These are phyloP conservation scores for Calocera cornea DNA, from an alignment of 768 basidiomycete genomes.

Conservation along the genomic window DNA sequence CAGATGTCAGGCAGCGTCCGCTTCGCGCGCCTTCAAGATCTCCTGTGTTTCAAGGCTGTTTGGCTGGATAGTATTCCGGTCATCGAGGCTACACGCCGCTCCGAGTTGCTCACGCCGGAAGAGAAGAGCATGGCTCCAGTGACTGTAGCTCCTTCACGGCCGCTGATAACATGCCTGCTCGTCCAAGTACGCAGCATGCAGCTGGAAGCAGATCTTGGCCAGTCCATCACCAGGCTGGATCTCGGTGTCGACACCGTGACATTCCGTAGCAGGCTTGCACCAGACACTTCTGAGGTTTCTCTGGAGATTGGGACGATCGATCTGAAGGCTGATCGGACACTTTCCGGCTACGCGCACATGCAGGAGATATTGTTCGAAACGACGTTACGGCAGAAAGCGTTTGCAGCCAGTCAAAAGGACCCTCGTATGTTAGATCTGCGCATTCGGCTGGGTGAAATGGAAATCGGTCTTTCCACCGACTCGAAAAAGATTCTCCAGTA, in stretches of 20 bases:
- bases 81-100: conserved; percentile 34
- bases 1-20: conserved; percentile 66
- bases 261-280: conserved; percentile 53
- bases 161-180: conserved; percentile 28
- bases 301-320: conserved; percentile 41
- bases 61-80: conserved; percentile 82
- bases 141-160: conserved; percentile 38
- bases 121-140: conserved; percentile 21
- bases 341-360: conserved; percentile 49
- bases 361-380: conserved; percentile 67
- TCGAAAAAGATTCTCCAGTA: conserved; percentile 61
- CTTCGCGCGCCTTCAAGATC: conserved; percentile 79
- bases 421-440: conserved; percentile 18
- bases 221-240: conserved; percentile 61
- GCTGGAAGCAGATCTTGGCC: conserved; percentile 70
- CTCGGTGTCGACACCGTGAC: conserved; percentile 51
- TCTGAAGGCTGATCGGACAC: conserved; percentile 41
- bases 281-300: conserved; percentile 47
- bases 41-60: conserved; percentile 88
- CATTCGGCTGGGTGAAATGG: conserved; percentile 38
- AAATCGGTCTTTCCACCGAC: conserved; percentile 59
- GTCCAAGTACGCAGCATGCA: conserved; percentile 59
- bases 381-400: conserved; percentile 40
- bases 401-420: conserved; percentile 18
- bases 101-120: conserved; percentile 15